phyloP scores from a whole-genome alignment of 305 asterid species.

The Coffea humblotiana region DNA sequence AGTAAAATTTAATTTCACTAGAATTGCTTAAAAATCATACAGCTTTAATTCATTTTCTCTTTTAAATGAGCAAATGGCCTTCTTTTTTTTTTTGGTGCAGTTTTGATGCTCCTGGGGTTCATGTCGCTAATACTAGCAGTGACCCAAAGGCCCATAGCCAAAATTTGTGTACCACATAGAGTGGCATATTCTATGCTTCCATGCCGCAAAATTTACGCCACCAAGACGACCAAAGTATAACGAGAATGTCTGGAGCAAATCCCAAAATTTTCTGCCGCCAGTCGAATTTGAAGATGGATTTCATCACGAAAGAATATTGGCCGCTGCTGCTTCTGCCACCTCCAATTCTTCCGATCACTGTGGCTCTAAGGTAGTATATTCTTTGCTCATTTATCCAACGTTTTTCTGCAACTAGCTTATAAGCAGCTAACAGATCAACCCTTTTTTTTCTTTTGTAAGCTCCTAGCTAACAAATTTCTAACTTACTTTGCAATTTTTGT shows the following conservation, averaged over 20 bases:
- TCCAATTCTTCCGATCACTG: conserved; percentile 44
- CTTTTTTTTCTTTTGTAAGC: too few relatives aligned
- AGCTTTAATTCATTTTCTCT: too few relatives aligned
- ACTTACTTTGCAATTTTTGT: background rate
- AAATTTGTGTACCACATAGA: conserved; percentile 50
- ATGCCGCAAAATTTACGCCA: conserved; percentile 29
- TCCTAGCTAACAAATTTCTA: background rate
- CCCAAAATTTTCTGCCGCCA: background rate
- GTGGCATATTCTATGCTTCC: conserved; percentile 61
- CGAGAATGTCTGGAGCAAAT: conserved; percentile 14
- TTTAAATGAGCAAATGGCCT: background rate
- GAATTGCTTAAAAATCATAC: background rate
- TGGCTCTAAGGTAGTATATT: conserved; percentile 51
- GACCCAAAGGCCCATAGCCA: conserved; percentile 48
- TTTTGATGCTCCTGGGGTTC: conserved; percentile 71
- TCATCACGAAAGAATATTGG: conserved; percentile 30
- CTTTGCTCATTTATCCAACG: background rate
- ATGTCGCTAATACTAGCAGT: conserved; percentile 63
- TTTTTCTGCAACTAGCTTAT: background rate
- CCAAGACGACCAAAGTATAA: conserved; percentile 22
- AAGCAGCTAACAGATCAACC: too few relatives aligned
- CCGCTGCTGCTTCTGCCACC: conserved; percentile 14
- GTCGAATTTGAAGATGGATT: background rate
- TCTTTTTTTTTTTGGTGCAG: conserved; percentile 28
- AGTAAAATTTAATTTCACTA: background rate